Conservation (phyloP, 2,329 filamentous ascomycete species). For the Verticillium tricorpus region DNA sequence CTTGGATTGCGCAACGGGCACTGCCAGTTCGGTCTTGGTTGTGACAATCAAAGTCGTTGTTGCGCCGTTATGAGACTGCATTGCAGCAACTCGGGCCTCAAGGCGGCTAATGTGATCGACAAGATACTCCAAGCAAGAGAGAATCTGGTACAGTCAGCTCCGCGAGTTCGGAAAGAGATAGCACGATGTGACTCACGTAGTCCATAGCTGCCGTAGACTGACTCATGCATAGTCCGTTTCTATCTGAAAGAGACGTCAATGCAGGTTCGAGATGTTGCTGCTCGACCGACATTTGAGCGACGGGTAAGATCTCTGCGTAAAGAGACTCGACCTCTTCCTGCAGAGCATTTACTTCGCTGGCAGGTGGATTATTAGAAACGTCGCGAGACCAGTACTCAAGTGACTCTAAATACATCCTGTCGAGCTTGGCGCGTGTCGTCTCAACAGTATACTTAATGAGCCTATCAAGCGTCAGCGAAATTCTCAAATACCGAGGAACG, state of each 20-base stretch:
- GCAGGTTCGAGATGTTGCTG: conserved; percentile 63
- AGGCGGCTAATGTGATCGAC: conserved; percentile 41
- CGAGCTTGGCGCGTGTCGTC: conserved; percentile 47
- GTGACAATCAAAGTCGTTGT: conserved; percentile 32
- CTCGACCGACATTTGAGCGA: conserved; percentile 67
- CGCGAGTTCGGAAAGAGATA: neutral
- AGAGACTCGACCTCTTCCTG: conserved; percentile 65
- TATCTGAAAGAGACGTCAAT: conserved; percentile 37
- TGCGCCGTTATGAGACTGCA: conserved; percentile 41
- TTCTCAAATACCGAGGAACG: neutral
- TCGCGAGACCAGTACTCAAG: conserved; percentile 22
- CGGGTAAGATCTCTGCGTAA: conserved; percentile 63
- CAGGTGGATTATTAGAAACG: conserved; percentile 15
- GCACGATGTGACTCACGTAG: conserved; percentile 38
- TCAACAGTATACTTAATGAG: conserved; percentile 55
- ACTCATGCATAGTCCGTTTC: conserved; percentile 36
- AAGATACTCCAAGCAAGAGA: conserved; percentile 47
- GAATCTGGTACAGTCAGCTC: conserved; percentile 34
- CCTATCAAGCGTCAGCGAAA: conserved; percentile 21
- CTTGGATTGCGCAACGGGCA: conserved; percentile 13
- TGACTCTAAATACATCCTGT: conserved; percentile 50
- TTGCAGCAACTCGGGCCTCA: conserved; percentile 34
- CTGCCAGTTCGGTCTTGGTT: conserved; percentile 38
- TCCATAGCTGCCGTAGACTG: conserved; percentile 41
- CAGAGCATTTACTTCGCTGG: conserved; percentile 43